A percentile compares a stretch with the other conserved stretches of the same genome.
These are phyloP conservation scores for Pisolithus thermaeus DNA, from an alignment of 1,284 basidiomycete species.

Conservation along the genomic window DNA sequence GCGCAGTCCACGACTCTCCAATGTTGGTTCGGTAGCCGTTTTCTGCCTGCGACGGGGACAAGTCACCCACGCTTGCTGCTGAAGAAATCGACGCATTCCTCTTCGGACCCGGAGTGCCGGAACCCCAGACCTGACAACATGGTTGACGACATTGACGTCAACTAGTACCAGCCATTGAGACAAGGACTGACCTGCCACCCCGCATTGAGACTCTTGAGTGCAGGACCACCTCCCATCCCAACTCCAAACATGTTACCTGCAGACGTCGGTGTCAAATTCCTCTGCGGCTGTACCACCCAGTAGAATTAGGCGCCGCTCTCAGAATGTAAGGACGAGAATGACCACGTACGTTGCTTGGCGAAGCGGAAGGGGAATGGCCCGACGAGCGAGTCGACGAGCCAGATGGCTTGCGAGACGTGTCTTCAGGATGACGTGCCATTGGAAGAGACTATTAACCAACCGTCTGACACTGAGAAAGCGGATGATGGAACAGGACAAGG, in stretches of 20 bases:
- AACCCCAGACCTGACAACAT: conserved; percentile 55
- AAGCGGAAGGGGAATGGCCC: conserved; percentile 53
- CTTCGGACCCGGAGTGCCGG: conserved; percentile 42
- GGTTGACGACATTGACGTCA: conserved; percentile 3
- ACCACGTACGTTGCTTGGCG: conserved; percentile 46
- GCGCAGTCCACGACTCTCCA: conserved; percentile 48
- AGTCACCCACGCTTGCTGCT: conserved; percentile 45
- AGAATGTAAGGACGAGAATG: conserved; percentile 5
- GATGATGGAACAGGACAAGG: conserved; percentile 14
- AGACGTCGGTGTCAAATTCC: conserved; percentile 39
- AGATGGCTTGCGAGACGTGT: conserved; percentile 58
- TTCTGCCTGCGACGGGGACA: conserved; percentile 44
- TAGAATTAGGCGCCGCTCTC: conserved; percentile 8
- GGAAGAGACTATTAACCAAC: conserved; percentile 19
- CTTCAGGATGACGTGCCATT: conserved; percentile 49
- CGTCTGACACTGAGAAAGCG: conserved; percentile 25
- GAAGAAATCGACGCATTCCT: conserved; percentile 62
- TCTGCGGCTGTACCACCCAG: conserved; percentile 35
- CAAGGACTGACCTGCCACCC: conserved; percentile 61
- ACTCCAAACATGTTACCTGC: conserved; percentile 49
- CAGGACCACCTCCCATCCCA: conserved; percentile 41
- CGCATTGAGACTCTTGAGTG: conserved; percentile 50
- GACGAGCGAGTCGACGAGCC: conserved; percentile 59
- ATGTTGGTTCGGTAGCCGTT: conserved; percentile 40
- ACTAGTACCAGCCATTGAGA: neutral